Percentiles rank a stretch among this genome's conserved stretches.
Evolutionary conservation across 2,329 filamentous ascomycete genomes (phyloP).

Genomic region (Alternaria ventricosa): DNA sequence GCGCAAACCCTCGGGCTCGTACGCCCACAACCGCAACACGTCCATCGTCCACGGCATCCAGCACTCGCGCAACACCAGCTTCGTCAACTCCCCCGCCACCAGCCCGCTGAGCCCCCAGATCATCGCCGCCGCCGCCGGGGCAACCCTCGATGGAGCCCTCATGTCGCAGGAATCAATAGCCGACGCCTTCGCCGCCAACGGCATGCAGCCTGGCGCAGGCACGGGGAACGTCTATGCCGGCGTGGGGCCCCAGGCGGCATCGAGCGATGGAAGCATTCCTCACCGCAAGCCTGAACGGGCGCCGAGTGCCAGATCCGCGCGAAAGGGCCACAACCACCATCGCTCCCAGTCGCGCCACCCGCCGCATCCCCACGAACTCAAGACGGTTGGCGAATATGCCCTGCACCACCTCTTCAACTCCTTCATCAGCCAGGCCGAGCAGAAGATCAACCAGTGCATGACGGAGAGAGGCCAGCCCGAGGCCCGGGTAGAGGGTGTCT

Average conservation of each 20-base stretch:
- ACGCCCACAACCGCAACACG: constrained; percentile 94
- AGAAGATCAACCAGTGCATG: constrained; percentile 90
- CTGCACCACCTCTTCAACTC: constrained; percentile 95
- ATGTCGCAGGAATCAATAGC: constrained; percentile 50
- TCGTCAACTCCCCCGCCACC: constrained; percentile 73
- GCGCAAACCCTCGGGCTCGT: constrained; percentile 61
- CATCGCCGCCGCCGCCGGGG: constrained; percentile 63
- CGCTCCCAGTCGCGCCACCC: constrained; percentile 72
- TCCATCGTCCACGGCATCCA: constrained; percentile 97
- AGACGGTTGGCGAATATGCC: constrained; percentile 97
- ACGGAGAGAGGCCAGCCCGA: constrained; percentile 80
- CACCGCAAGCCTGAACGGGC: constrained; percentile 53
- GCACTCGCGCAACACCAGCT: constrained; percentile 88
- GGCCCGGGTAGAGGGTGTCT: constrained; percentile 85
- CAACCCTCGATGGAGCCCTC: constrained; percentile 48
- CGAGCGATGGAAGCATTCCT: constrained; percentile 24
- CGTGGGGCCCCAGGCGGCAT: constrained; percentile 7
- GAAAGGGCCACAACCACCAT: constrained; percentile 79
- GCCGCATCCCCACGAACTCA: constrained; percentile 73
- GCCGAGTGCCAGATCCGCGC: constrained; percentile 66
- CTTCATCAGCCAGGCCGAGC: constrained; percentile 96
- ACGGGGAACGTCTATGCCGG: constrained; percentile 19
- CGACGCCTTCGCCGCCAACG: constrained; percentile 45
- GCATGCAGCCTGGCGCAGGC: constrained; percentile 21
- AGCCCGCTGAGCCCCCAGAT: constrained; percentile 89